Conservation (phyloP, 768 basidiomycete genomes). For the Phlegmacium glaucopus region DNA sequence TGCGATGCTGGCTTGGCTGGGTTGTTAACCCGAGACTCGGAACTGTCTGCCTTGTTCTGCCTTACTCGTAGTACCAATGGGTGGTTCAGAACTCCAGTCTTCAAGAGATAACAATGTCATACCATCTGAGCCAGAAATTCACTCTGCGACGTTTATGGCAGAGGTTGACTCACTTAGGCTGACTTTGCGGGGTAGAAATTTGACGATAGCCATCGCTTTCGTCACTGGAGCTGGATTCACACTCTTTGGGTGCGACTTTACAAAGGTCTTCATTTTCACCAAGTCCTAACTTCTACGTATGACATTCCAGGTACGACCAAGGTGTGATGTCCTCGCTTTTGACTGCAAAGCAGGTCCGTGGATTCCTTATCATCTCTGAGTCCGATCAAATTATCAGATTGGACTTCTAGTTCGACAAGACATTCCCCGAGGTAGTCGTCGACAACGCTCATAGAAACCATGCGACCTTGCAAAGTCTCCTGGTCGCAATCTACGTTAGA, state of each 20-base stretch:
- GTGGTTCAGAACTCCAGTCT: too few relatives aligned
- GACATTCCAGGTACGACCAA: conserved; percentile 54
- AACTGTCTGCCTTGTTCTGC: neutral
- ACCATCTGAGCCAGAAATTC: conserved; percentile 6
- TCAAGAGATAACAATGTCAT: neutral
- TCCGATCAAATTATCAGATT: neutral
- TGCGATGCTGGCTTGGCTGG: too few relatives aligned
- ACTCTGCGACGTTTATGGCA: conserved; percentile 26
- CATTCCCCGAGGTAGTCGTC: conserved; percentile 53
- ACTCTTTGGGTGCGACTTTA: conserved; percentile 48
- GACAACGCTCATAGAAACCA: conserved; percentile 35
- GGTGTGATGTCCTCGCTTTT: conserved; percentile 69
- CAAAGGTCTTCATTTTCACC: neutral
- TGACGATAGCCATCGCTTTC: conserved; percentile 50
- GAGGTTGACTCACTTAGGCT: conserved; percentile 31
- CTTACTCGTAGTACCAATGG: too few relatives aligned
- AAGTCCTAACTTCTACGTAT: neutral
- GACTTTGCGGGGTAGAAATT: conserved; percentile 35
- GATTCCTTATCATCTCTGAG: neutral
- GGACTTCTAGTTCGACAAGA: conserved; percentile 45
- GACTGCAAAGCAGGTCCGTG: conserved; percentile 45
- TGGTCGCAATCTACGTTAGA: conserved; percentile 56
- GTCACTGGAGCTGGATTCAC: conserved; percentile 60
- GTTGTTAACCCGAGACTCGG: too few relatives aligned
- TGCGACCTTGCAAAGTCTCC: conserved; percentile 55